Conservation (phyloP, 345 rosid species). For the Brassica carinata region DNA sequence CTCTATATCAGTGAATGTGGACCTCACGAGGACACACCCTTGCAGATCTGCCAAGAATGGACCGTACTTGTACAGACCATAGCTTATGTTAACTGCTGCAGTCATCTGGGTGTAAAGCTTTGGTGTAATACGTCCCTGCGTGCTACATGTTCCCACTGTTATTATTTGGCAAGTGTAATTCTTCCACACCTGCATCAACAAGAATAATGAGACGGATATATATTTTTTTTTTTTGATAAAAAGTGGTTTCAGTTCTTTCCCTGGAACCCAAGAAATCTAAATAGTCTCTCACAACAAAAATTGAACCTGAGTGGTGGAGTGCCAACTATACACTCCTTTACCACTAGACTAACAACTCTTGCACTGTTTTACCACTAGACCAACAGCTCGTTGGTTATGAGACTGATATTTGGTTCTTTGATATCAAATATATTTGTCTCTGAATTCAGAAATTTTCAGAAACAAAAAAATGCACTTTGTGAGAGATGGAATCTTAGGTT, state of each 20-base stretch:
- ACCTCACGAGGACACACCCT: conserved; percentile 80
- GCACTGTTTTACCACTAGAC: too few relatives aligned
- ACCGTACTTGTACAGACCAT: conserved; percentile 67
- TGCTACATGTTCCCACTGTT: conserved; percentile 57
- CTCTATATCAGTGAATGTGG: conserved; percentile 65
- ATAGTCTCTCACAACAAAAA: too few relatives aligned
- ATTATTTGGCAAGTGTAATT: conserved; percentile 54
- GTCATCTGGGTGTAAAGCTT: conserved; percentile 60
- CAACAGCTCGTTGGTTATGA: too few relatives aligned
- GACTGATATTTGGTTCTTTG: too few relatives aligned
- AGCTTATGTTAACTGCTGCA: conserved; percentile 78
- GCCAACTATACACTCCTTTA: too few relatives aligned
- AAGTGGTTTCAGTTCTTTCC: too few relatives aligned
- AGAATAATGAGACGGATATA: not conserved
- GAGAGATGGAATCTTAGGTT: not conserved
- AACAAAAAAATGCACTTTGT: too few relatives aligned
- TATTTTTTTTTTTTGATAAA: too few relatives aligned
- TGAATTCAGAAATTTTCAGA: not conserved
- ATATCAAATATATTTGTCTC: too few relatives aligned
- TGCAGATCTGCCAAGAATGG: conserved; percentile 76
- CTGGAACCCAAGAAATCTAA: too few relatives aligned
- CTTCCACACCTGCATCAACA: conserved; percentile 69
- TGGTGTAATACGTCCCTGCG: conserved; percentile 81
- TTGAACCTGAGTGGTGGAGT: too few relatives aligned
- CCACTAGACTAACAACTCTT: too few relatives aligned